phyloP scores from a whole-genome alignment of 208 protist species.

The Naegleria lovaniensis region DNA sequence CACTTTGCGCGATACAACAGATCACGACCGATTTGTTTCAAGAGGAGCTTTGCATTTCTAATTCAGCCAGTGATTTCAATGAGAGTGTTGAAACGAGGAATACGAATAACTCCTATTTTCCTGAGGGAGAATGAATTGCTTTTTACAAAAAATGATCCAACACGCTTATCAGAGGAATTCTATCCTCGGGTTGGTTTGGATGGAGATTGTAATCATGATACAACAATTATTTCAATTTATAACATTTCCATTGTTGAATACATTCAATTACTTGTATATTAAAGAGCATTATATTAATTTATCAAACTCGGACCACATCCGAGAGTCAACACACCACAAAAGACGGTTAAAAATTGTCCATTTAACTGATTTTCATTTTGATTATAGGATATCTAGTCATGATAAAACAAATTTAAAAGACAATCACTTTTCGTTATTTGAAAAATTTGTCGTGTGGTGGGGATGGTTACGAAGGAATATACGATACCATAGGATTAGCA shows the following conservation, averaged over 20 bases:
- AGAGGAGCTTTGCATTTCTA: too few species aligned
- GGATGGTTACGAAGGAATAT: background rate
- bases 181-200: background rate
- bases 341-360: background rate
- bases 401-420: background rate
- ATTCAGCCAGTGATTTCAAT: too few species aligned
- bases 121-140: too few species aligned
- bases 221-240: background rate
- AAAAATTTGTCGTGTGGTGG: background rate
- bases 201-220: background rate
- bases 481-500: background rate
- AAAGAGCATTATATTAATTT: background rate
- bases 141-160: too few species aligned
- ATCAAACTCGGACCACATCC: background rate
- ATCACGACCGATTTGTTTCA: too few species aligned
- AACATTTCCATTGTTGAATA: background rate
- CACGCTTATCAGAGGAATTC: background rate
- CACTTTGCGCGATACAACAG: too few species aligned
- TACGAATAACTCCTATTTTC: too few species aligned
- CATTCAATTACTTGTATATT: background rate
- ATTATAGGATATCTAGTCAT: background rate
- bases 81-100: too few species aligned
- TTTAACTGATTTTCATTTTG: slow-evolving; percentile 15
- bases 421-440: too few species aligned
- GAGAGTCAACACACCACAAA: background rate